Evolutionary conservation across 208 protist species (phyloP).

Genomic region (Entamoeba invadens): DNA sequence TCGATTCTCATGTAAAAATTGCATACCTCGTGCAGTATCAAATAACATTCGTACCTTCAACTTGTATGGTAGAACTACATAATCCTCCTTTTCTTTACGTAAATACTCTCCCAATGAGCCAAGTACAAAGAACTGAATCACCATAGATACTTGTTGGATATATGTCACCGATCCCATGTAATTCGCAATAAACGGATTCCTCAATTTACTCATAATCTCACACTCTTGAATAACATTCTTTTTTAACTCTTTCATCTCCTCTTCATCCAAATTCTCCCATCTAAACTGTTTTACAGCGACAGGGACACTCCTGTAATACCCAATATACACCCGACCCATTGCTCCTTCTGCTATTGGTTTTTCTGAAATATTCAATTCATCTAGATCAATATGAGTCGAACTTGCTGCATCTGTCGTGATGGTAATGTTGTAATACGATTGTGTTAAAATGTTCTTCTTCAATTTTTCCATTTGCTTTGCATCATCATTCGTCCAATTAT

Average conservation of each 20-base stretch:
- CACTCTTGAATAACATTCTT: not conserved
- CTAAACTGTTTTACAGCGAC: too few relatives aligned
- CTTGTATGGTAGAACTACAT: too few relatives aligned
- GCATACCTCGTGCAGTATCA: too few relatives aligned
- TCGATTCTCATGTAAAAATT: too few relatives aligned
- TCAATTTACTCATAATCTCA: not conserved
- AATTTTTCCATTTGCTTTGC: not conserved
- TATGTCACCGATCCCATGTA: too few relatives aligned
- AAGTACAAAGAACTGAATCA: not conserved
- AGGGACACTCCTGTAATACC: not conserved
- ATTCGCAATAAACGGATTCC: too few relatives aligned
- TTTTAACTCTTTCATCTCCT: not conserved
- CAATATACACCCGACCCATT: too few relatives aligned
- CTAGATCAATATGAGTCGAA: not conserved
- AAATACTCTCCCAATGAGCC: not conserved
- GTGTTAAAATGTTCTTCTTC: not conserved
- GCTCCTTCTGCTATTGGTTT: too few relatives aligned
- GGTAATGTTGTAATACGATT: not conserved
- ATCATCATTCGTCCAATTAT: not conserved
- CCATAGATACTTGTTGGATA: not conserved
- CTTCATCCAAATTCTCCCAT: not conserved
- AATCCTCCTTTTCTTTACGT: not conserved
- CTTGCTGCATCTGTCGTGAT: not conserved
- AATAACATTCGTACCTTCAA: too few relatives aligned
- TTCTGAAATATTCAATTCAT: not conserved